Conservation (phyloP, 192 early-diverging fungal species). For the Diversispora eburnea region DNA sequence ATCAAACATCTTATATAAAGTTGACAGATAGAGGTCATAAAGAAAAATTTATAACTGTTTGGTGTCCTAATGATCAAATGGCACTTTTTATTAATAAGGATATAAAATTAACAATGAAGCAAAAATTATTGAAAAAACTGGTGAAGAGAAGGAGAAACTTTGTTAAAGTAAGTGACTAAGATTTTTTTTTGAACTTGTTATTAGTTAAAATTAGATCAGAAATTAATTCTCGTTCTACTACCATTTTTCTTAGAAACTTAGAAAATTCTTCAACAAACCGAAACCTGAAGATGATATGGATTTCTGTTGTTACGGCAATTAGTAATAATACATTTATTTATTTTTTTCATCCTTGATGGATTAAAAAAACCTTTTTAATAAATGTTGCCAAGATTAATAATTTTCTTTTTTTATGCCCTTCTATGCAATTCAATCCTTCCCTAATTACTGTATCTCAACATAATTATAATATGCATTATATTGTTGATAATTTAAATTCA, state of each 20-base stretch:
- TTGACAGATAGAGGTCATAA: not conserved
- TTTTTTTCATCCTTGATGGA: too few relatives aligned
- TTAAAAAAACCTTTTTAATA: too few relatives aligned
- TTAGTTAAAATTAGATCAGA: not conserved
- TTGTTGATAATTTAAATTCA: too few relatives aligned
- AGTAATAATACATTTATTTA: too few relatives aligned
- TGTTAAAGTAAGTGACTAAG: not conserved
- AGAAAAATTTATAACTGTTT: not conserved
- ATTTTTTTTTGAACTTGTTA: not conserved
- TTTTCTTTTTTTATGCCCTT: too few relatives aligned
- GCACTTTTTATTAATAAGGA: not conserved
- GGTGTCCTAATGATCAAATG: constrained; percentile 1
- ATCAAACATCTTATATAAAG: too few relatives aligned
- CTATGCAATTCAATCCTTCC: too few relatives aligned
- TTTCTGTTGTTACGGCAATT: not conserved
- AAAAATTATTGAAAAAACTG: not conserved
- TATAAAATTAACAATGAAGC: not conserved
- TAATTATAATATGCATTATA: too few relatives aligned
- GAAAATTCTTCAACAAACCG: not conserved
- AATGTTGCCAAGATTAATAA: too few relatives aligned
- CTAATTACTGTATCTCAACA: too few relatives aligned
- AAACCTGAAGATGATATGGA: not conserved
- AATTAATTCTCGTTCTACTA: not conserved
- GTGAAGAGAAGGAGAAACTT: not conserved
- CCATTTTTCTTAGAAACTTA: not conserved